phyloP scores from a whole-genome alignment of 164 flowering plant genomes.

The Stephania yunnanensis region DNA sequence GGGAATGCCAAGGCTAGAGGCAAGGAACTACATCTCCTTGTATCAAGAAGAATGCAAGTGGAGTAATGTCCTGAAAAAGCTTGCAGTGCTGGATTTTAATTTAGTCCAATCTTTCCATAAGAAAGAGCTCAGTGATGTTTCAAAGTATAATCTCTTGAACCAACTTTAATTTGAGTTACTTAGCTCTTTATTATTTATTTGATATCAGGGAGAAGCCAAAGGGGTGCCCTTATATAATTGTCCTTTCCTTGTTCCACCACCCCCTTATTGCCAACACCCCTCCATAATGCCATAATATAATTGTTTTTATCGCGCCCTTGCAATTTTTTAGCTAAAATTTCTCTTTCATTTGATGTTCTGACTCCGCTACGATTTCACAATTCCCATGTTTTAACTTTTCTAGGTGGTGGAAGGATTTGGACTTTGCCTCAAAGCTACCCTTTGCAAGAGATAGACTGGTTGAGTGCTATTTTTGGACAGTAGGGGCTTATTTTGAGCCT shows the following conservation, averaged over 20 bases:
- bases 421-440: slow-evolving; percentile 24
- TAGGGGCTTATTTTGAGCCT: slow-evolving; percentile 27
- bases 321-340: no score
- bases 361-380: neutral
- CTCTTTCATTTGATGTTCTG: no score
- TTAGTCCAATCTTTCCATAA: neutral
- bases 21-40: neutral
- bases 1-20: slow-evolving; percentile 9
- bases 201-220: no score
- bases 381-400: neutral
- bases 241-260: no score
- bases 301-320: no score
- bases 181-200: no score
- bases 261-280: no score
- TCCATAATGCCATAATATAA: no score
- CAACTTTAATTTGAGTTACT: no score
- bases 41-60: neutral
- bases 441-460: slow-evolving; percentile 33
- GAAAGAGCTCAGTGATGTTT: neutral
- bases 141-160: neutral
- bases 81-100: neutral
- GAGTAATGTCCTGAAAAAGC: neutral
- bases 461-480: slow-evolving; percentile 36
- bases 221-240: no score
- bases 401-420: slow-evolving; percentile 43